Evolutionary conservation across 2,329 filamentous ascomycete genomes (phyloP), one percentile per base, ranked within the genome.

Genomic region (Cercospora janseana): DNA sequence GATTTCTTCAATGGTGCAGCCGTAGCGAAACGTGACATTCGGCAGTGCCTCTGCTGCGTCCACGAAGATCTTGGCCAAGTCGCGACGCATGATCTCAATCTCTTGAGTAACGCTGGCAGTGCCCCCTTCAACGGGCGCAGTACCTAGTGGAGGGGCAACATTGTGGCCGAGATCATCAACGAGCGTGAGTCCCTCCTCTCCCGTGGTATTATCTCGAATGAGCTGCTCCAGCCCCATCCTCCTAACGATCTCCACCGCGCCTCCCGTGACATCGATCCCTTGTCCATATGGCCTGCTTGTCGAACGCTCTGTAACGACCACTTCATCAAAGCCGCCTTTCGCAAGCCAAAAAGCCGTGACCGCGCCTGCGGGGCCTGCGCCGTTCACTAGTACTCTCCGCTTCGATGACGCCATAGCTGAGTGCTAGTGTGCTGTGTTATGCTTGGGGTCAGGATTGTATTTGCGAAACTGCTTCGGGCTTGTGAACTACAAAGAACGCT

Each of bases 41-140:
- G 43, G 43, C 21, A 50, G 27, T 4, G 46, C 37, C 2, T 48
- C 60, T 46, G 44, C 57, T 3, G 59, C 59, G 2, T 60, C 44
- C 2, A 74, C 69, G 0, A 81, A 49, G 3, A 80, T 59, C 2
- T 57, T 60, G 6, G 72, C 73, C 13, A 82, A 54, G 38, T 79
- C 75, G 0, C 76, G 77, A 3, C 79, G 68, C 71, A 81, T 60
- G 29, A 62, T 58, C 49, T 66, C 61, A 15, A 63, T 56, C 18
- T 60, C 60, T 13, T 57, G 52, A 7, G 60, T 63, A 10, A 60
- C 32, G 15, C 45, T 44, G 6, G 44, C 31, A 15, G 46, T 41
- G 3, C 43, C 53, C 24, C 52, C 52, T 41, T 55, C 31, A 12
- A 51, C 49, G n/a, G 46, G 40, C 9, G 49, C 45, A 18, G 44